These are phyloP conservation scores for Tulasnella sp. DNA, from an alignment of 768 basidiomycete genomes.

Conservation along the genomic window DNA sequence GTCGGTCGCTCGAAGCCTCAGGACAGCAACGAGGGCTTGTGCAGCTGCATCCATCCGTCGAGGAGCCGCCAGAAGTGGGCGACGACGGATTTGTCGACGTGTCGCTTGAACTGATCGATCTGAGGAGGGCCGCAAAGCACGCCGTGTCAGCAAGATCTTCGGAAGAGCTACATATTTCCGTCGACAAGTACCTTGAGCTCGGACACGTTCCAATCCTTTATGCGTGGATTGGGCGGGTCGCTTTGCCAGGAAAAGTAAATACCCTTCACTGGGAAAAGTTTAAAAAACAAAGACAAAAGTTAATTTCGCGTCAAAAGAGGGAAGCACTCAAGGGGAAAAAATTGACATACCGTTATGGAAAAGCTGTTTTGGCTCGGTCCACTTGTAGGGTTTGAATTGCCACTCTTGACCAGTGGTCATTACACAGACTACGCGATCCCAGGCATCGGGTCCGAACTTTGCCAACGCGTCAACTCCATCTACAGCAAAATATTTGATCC, in stretches of 20 bases:
- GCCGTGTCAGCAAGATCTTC: not conserved
- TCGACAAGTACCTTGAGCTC: constrained; percentile 62
- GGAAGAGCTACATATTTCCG: not conserved
- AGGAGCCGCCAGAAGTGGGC: constrained; percentile 93
- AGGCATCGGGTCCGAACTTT: constrained; percentile 87
- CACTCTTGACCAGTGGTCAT: constrained; percentile 98
- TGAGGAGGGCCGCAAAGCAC: constrained; percentile 24
- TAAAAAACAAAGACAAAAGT: not conserved
- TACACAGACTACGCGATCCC: constrained; percentile 96
- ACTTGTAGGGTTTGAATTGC: constrained; percentile 97
- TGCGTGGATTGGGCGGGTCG: constrained; percentile 76
- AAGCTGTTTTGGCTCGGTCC: constrained; percentile 82
- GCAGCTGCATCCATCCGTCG: constrained; percentile 69
- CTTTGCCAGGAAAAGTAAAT: constrained; percentile 92
- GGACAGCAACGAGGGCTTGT: constrained; percentile 46
- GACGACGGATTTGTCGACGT: constrained; percentile 88
- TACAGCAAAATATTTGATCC: constrained; percentile 65
- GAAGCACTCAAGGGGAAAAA: constrained; percentile 15
- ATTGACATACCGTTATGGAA: constrained; percentile 92
- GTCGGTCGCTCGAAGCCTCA: not conserved
- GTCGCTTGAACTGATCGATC: constrained; percentile 85
- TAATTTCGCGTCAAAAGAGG: not conserved
- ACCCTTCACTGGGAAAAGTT: constrained; percentile 62
- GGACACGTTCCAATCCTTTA: constrained; percentile 95
- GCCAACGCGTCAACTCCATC: constrained; percentile 85